phyloP scores from a whole-genome alignment of 768 basidiomycete genomes.

The Guyanaporus albipodus region DNA sequence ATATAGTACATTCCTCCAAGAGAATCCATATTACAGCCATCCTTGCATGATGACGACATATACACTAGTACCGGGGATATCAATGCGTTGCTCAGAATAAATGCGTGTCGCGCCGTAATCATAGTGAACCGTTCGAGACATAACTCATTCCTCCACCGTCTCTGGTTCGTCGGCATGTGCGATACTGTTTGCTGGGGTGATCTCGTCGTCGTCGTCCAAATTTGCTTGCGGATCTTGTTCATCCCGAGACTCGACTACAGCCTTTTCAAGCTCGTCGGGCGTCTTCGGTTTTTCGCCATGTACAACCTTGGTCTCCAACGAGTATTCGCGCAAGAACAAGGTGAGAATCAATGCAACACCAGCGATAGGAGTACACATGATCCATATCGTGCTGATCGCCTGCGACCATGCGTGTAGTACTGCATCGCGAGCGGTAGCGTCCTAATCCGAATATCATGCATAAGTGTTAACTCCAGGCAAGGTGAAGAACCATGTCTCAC shows the following conservation, averaged over 20 bases:
- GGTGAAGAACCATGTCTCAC: constrained; percentile 4
- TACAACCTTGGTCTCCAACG: constrained; percentile 51
- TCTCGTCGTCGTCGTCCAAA: background rate
- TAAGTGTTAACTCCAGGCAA: background rate
- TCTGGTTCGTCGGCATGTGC: background rate
- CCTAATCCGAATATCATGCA: constrained; percentile 32
- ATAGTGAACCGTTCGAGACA: background rate
- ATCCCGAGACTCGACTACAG: background rate
- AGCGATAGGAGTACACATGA: constrained; percentile 55
- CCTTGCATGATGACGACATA: too few species aligned
- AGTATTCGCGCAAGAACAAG: constrained; percentile 57
- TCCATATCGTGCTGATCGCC: constrained; percentile 62
- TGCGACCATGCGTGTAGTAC: constrained; percentile 63
- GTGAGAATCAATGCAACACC: constrained; percentile 49
- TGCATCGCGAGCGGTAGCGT: constrained; percentile 44
- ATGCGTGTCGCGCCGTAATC: background rate
- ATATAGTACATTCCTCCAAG: too few species aligned
- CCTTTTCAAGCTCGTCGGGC: constrained; percentile 33
- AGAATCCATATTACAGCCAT: too few species aligned
- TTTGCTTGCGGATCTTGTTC: background rate
- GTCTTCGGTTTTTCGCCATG: constrained; percentile 28
- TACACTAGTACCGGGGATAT: too few species aligned
- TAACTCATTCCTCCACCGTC: background rate
- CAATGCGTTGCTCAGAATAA: too few species aligned
- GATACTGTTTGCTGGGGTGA: background rate